Percentiles rank a stretch among this genome's conserved stretches.
Conservation (phyloP, 768 basidiomycete genomes). For the Lactarius trivialis region DNA sequence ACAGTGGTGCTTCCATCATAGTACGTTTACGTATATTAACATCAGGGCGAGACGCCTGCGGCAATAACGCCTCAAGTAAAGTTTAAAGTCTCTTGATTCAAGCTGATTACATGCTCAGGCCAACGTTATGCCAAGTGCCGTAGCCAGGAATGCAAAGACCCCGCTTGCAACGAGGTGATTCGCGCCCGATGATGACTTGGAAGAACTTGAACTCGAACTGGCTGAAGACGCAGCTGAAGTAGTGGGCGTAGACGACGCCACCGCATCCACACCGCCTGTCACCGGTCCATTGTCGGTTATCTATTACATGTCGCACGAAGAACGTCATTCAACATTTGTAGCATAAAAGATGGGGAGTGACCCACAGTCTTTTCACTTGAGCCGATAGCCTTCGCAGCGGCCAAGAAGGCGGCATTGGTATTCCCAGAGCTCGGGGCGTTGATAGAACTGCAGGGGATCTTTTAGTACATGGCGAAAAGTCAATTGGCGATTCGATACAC, state of each 20-base stretch:
- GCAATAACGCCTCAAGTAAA: no score
- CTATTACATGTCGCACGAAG: constrained; percentile 24
- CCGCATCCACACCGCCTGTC: constrained; percentile 34
- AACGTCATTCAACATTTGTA: neutral
- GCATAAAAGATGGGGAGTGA: neutral
- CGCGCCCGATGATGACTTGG: no score
- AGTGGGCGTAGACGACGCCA: constrained; percentile 14
- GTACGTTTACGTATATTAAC: no score
- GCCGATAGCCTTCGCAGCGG: constrained; percentile 37
- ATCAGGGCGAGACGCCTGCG: no score
- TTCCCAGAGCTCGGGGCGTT: constrained; percentile 43
- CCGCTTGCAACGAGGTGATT: no score
- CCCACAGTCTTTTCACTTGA: constrained; percentile 33
- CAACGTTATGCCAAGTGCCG: no score
- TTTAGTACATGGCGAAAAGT: neutral
- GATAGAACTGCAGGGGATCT: constrained; percentile 30
- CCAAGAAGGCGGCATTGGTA: constrained; percentile 36
- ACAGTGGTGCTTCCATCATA: no score
- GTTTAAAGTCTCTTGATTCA: no score
- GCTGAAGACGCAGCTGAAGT: neutral
- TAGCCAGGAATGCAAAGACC: no score
- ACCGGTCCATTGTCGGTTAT: constrained; percentile 35
- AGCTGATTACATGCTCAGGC: no score
- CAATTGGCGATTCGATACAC: constrained; percentile 9
- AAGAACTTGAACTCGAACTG: no score